Percentiles rank a stretch among this genome's conserved stretches.
Conservation (phyloP, 768 basidiomycete species). For the Xerocomellus intermedius region DNA sequence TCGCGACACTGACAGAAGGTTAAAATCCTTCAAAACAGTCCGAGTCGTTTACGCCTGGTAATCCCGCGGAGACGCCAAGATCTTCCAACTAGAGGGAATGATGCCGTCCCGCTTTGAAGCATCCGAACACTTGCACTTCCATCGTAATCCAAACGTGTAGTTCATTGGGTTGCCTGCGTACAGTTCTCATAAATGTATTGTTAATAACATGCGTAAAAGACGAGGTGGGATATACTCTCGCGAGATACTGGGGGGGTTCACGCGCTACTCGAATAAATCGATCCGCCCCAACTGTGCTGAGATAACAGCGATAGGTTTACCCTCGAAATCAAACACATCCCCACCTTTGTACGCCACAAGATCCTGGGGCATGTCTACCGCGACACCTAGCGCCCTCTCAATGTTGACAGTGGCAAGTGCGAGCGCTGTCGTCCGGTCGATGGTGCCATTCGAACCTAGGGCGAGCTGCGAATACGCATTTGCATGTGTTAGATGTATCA, state of each 20-base stretch:
- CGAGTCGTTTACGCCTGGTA: too few species aligned
- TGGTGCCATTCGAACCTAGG: constrained; percentile 38
- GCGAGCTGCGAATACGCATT: constrained; percentile 30
- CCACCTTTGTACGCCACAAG: constrained; percentile 40
- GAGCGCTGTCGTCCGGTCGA: constrained; percentile 35
- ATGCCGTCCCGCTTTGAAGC: too few species aligned
- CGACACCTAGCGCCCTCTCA: constrained; percentile 42
- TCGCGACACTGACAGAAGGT: too few species aligned
- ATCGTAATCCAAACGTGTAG: too few species aligned
- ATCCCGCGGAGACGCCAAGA: too few species aligned
- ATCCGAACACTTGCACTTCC: too few species aligned
- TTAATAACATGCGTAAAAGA: not conserved
- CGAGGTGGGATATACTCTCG: not conserved
- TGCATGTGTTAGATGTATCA: not conserved
- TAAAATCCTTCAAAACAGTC: too few species aligned
- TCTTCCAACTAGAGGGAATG: too few species aligned
- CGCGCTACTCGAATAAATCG: constrained; percentile 18
- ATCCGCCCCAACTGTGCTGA: constrained; percentile 24
- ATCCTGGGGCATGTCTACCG: constrained; percentile 28
- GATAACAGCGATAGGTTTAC: constrained; percentile 41
- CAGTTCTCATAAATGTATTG: not conserved
- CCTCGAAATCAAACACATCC: constrained; percentile 35
- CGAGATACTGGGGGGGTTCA: not conserved
- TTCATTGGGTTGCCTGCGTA: too few species aligned
- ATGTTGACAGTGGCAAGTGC: constrained; percentile 42